Percentiles rank a stretch among this genome's conserved stretches.
Evolutionary conservation across 441 rosid species (phyloP).

Genomic region (Bocquillonia castaneifolia): DNA sequence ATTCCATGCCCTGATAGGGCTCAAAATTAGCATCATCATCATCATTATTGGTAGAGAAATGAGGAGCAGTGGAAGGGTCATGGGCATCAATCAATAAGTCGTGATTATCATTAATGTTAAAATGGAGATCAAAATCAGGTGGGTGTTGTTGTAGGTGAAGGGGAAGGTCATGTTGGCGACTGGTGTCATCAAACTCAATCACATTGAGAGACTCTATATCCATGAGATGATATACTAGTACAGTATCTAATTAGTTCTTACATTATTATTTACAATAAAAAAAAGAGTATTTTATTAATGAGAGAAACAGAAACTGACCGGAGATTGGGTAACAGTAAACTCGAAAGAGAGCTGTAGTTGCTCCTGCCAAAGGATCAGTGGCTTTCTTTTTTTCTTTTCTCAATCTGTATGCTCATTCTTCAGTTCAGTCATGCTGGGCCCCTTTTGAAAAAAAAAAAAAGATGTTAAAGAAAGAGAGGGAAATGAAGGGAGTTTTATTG

Average conservation of each 20-base stretch:
- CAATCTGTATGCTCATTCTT: too few relatives aligned
- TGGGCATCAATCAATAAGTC: too few relatives aligned
- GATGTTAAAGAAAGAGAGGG: background rate
- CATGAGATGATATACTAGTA: slow-evolving; percentile 13
- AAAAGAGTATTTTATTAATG: background rate
- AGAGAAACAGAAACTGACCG: slow-evolving; percentile 14
- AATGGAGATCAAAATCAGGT: slow-evolving; percentile 17
- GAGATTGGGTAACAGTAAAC: background rate
- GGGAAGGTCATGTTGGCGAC: slow-evolving; percentile 17
- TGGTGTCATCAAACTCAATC: slow-evolving; percentile 23
- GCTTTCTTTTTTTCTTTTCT: too few relatives aligned
- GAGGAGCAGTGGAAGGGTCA: background rate
- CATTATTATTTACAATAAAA: background rate
- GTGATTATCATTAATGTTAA: too few relatives aligned
- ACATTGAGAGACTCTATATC: slow-evolving; percentile 26
- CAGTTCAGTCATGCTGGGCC: background rate
- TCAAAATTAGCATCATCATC: slow-evolving; percentile 42
- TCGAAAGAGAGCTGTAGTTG: background rate
- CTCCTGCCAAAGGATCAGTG: too few relatives aligned
- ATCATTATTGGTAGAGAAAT: slow-evolving; percentile 6
- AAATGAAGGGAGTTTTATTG: background rate
- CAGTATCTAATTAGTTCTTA: background rate
- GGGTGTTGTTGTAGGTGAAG: slow-evolving; percentile 19
- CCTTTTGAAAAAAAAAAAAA: background rate
- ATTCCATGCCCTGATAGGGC: slow-evolving; percentile 69